phyloP scores from a whole-genome alignment of 495 filamentous ascomycete species.

The Oidiodendron maius region DNA sequence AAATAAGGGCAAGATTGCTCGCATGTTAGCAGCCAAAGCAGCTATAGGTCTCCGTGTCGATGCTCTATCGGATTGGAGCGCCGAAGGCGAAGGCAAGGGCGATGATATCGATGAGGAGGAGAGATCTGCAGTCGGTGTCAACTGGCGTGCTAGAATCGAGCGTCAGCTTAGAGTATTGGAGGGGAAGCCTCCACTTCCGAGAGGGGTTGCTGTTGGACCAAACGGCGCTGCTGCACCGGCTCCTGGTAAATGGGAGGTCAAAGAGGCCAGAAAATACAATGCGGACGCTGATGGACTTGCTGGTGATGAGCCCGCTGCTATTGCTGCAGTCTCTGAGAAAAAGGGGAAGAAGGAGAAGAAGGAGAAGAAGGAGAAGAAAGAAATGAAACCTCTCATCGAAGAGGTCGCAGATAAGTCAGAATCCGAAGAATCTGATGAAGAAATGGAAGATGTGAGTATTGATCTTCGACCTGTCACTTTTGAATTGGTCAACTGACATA shows the following conservation, averaged over 20 bases:
- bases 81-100: constrained; percentile 50
- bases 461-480: constrained; percentile 14
- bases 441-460: constrained; percentile 24
- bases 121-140: constrained; percentile 67
- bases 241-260: constrained; percentile 82
- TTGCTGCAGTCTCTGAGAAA: constrained; percentile 26
- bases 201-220: constrained; percentile 69
- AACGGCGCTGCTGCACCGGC: constrained; percentile 49
- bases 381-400: constrained; percentile 26
- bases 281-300: constrained; percentile 82
- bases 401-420: constrained; percentile 33
- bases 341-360: constrained; percentile 46
- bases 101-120: constrained; percentile 81
- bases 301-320: constrained; percentile 59
- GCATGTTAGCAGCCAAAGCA: constrained; percentile 89
- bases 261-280: constrained; percentile 95
- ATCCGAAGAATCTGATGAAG: constrained; percentile 29
- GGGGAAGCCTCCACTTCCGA: constrained; percentile 78
- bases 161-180: constrained; percentile 78
- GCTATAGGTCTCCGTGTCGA: constrained; percentile 91
- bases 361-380: constrained; percentile 24
- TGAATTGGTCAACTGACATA: too few species aligned
- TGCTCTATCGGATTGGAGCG: constrained; percentile 74
- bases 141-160: constrained; percentile 74
- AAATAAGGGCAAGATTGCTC: constrained; percentile 99